Conservation (phyloP, 2,329 filamentous ascomycete species). For the Paramyrothecium sp. region DNA sequence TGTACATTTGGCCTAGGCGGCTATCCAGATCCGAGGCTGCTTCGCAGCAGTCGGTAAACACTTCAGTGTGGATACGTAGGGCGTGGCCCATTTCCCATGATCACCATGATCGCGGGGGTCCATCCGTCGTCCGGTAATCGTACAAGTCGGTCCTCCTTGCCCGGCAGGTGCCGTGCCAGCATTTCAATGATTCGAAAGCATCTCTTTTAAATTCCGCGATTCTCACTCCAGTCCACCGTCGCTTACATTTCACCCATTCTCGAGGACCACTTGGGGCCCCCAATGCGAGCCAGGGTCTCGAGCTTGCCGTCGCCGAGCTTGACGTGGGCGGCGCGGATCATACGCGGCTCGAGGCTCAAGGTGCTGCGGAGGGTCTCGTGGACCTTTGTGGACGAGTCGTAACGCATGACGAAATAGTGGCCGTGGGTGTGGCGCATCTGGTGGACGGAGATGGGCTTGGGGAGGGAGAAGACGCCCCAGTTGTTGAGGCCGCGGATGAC, state of each 20-base stretch:
- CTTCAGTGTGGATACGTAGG: no score
- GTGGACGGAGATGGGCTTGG: conserved; percentile 74
- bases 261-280: conserved; percentile 48
- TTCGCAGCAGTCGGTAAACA: no score
- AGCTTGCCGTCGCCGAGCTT: conserved; percentile 72
- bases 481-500: conserved; percentile 91
- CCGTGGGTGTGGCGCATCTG: conserved; percentile 81
- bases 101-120: no score
- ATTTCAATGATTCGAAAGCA: neutral
- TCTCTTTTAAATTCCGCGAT: neutral
- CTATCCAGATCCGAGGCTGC: no score
- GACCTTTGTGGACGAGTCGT: conserved; percentile 72
- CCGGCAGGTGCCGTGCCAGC: neutral
- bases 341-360: conserved; percentile 80
- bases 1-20: no score
- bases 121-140: no score
- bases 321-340: conserved; percentile 84
- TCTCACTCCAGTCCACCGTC: no score
- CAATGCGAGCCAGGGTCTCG: conserved; percentile 48
- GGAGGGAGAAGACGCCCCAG: conserved; percentile 91
- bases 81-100: no score
- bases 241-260: conserved; percentile 26
- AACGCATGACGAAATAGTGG: conserved; percentile 98
- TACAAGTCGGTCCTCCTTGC: no score
- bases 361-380: conserved; percentile 75